Base-by-base conservation (phyloP, 345 rosid species). In the Raphanus sativus region DNA sequence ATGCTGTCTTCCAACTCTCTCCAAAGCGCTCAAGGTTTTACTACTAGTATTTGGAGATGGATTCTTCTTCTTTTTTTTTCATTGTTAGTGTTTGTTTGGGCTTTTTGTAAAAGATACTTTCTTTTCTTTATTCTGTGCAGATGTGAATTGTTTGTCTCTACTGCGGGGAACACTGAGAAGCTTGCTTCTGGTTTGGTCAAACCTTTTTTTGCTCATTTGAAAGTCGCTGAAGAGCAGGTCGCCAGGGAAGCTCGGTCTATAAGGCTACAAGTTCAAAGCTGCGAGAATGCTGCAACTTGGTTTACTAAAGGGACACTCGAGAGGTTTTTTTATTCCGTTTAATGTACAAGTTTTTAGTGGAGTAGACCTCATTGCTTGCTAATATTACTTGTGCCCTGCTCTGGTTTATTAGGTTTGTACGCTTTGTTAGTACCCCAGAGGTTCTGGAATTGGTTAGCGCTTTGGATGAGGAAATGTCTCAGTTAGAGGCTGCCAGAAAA, bases 281-380 rank as follows among this genome's bases (percentile, higher is more conserved):
- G 34, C 30, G 78, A 81, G 70, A 66, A 87, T 89, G 88, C 86
- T 12, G 85, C 85, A 69, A 71, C 83, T 64, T 93, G 97, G 94
- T 93, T 96, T 87, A 93, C 97, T 0, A 96, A 91, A 87, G 98
- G 96, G 84, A 93, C 98, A 11, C 90, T 96, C 65, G 97, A 96
- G 84, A 91, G 99, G 99, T 95, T 58, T 81, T 75, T 48, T 40
- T 74, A 21, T 21, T 56, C 55, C 21, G 0, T 33, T 63, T 70
- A 42, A 50, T 71, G 11, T 48, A 33, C 28, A 9, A 45, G 38
- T 36, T 8, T 28, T 28, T 60, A 15, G 36, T 62, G 64, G 30
- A 48, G 58, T 55, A 33, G 28, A 58, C 21, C 50, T 72, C 6
- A 17, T 58, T 48, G 15, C 2, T 40, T 61, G 67, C 56, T 76